Evolutionary conservation across 768 basidiomycete species (phyloP), one percentile per base, ranked within the genome.

Genomic region (Vararia minispora): DNA sequence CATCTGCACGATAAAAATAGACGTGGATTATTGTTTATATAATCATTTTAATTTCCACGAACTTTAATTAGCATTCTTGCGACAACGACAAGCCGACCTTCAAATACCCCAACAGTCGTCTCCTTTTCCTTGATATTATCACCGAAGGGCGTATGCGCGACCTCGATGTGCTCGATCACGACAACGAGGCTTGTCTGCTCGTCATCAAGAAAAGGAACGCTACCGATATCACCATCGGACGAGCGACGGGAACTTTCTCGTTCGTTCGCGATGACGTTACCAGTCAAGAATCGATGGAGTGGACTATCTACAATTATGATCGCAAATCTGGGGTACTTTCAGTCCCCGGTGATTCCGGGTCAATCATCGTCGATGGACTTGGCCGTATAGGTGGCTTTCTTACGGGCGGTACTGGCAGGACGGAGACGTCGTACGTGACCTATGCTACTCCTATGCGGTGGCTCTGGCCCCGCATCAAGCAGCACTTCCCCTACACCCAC

Each of bases 311-410:
- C 3, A 21, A 34, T 18, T 29, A 18, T 24, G 36, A 35, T 36
- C 35, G 14, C 26, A 39, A 52, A n/a, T 39, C 36, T 6, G 24
- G 48, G 3, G 10, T 26, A 2, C 46, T 52, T 33, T 50, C 48
- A 13, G 35, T 10, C 9, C 39, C 29, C 26, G 45, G 48, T 6
- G 48, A 50, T 35, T 50, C 33, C 14, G 58, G 56, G 11, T 16
- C 48, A 18, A 37, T 48, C 33, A 24, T 48, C 33, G 28, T 40
- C 31, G 47, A 54, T 37, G 39, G 46, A 25, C 28, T 21, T 20
- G 58, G 58, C 11, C 52, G 52, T 25, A 49, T 58, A 27, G 47
- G 47, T 16, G 60, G 52, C 10, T 27, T 59, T 26, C 50, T 61
- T 40, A 55, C 43, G 27, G 55, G 57, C 26, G 52, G 50, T 20